Evolutionary conservation across 345 rosid species (phyloP), one percentile per base, ranked within the genome.

Genomic region (Salix udensis): DNA sequence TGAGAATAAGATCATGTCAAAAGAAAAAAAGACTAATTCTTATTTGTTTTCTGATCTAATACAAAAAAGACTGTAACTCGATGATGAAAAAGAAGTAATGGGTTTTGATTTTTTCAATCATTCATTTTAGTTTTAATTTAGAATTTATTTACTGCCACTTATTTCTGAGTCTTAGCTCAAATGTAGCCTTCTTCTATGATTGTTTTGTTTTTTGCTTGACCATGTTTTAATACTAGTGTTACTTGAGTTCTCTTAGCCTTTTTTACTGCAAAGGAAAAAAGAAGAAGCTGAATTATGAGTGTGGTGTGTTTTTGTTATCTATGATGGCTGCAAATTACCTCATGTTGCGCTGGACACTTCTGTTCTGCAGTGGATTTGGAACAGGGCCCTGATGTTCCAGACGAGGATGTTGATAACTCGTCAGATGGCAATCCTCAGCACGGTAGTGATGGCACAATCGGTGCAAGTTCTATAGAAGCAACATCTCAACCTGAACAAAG

Each of bases 311-410:
- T 39, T 39, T 74, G 34, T 40, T 40, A 9, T 26, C 18, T 16
- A 36, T 62, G 58, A 15, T 16, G 44, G 2, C 5, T 65, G 10
- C 21, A 6, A 34, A 55, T 4, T 58, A 7, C 37, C 19, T 58
- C 23, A 6, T 53, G 1, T 21, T 31, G 69, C 11, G 19, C 53
- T 26, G 31, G 34, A 21, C 42, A 58, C 28, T 18, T 42, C 15
- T 79, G 4, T 44, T 73, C 34, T 48, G 40, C 64, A 72, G 79
- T 67, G 77, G 79, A 80, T 40, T 58, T 73, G 19, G 70, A 55
- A 71, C 26, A 26, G 9, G 12, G 34, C 61, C 15, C 34, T 2
- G 74, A 66, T 50, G 26, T 30, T 48, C 36, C 64, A 19, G 31
- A 14, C 55, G 68, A 67, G 74, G 58, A 24, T 28, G 5, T 18